A percentile compares a stretch with the other conserved stretches of the same genome.
phyloP scores from a whole-genome alignment of 2,329 filamentous ascomycete genomes.

The Penicillium brevicompactum region DNA sequence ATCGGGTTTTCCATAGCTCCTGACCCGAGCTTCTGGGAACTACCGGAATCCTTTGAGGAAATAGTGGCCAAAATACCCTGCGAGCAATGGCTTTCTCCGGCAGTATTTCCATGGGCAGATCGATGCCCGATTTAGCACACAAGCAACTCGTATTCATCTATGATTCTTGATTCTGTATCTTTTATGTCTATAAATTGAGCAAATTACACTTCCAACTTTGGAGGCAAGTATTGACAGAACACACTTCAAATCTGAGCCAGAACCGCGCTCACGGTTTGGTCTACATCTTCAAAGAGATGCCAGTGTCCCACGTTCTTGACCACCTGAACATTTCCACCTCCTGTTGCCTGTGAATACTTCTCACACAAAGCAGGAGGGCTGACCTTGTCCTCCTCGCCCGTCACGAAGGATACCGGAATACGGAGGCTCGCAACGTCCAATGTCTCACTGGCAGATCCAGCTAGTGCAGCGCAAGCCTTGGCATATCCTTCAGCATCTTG shows the following conservation, averaged over 20 bases:
- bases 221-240: background rate
- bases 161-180: no score
- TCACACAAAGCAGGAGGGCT: conserved; percentile 40
- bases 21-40: background rate
- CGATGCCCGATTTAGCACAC: background rate
- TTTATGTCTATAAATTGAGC: no score
- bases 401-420: conserved; percentile 44
- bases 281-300: conserved; percentile 52
- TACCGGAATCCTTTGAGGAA: background rate
- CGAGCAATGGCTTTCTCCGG: background rate
- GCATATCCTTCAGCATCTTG: conserved; percentile 59
- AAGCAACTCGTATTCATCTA: no score
- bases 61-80: background rate
- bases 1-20: background rate
- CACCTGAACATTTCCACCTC: conserved; percentile 32
- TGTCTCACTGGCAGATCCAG: conserved; percentile 29
- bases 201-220: no score
- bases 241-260: conserved; percentile 1
- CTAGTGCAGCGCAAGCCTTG: conserved; percentile 56
- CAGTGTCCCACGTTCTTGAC: conserved; percentile 52
- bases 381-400: conserved; percentile 51
- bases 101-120: background rate
- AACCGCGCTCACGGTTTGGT: conserved; percentile 10
- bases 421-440: conserved; percentile 26
- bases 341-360: conserved; percentile 28